Percentiles rank a stretch among this genome's conserved stretches.
phyloP scores from a whole-genome alignment of 2,329 filamentous ascomycete species.

The Penicillium brasilianum region DNA sequence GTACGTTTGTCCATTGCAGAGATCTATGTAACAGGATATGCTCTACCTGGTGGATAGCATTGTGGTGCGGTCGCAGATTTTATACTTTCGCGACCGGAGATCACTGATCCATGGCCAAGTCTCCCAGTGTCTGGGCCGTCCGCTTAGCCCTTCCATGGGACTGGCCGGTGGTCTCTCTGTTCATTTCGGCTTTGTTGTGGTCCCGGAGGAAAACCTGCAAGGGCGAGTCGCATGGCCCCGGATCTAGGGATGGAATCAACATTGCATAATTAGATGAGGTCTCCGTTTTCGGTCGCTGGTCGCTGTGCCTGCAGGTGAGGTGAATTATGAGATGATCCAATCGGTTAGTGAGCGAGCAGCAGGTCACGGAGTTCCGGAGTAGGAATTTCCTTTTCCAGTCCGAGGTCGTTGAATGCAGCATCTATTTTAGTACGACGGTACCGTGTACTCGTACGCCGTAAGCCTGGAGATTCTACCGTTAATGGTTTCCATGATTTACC shows the following conservation, averaged over 20 bases:
- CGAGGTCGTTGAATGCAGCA: background rate
- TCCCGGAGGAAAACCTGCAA: conserved; percentile 1
- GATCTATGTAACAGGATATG: no score
- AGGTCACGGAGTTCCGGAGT: background rate
- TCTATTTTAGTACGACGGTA: conserved; percentile 8
- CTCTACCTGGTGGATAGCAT: background rate
- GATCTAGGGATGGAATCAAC: conserved; percentile 5
- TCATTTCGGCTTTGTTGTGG: background rate
- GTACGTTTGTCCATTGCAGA: no score
- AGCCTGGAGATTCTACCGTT: background rate
- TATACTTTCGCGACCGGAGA: background rate
- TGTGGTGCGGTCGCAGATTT: background rate
- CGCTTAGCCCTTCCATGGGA: background rate
- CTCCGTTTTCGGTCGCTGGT: background rate
- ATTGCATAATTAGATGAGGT: background rate
- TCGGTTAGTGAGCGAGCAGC: background rate
- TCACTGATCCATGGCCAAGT: no score
- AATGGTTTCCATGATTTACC: background rate
- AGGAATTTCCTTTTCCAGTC: background rate
- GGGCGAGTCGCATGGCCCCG: conserved; percentile 7
- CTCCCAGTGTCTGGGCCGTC: background rate
- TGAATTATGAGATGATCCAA: background rate
- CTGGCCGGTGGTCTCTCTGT: background rate
- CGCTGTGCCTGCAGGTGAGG: background rate
- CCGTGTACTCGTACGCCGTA: background rate